These are phyloP conservation scores for Tulasnella sp. DNA, from an alignment of 768 basidiomycete species.

Conservation along the genomic window DNA sequence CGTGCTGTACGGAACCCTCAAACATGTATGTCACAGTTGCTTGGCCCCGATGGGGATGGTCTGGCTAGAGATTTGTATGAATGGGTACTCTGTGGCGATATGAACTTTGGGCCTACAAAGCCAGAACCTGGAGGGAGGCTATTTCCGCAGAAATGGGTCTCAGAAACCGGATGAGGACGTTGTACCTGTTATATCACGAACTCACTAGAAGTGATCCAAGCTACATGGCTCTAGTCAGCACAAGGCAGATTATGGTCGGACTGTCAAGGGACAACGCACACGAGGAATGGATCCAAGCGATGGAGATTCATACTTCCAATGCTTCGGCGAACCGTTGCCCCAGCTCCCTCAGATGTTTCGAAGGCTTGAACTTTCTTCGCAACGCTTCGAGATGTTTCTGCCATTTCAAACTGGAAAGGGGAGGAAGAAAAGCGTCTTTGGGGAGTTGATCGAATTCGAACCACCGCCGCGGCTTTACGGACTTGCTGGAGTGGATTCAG, in stretches of 20 bases:
- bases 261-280: slow-evolving; percentile 48
- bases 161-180: too few relatives aligned
- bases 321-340: slow-evolving; percentile 83
- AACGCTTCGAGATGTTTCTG: slow-evolving; percentile 55
- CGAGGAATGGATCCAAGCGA: slow-evolving; percentile 87
- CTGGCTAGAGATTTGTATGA: too few relatives aligned
- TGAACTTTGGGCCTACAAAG: too few relatives aligned
- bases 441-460: not conserved
- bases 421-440: not conserved
- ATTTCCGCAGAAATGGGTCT: too few relatives aligned
- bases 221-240: slow-evolving; percentile 22
- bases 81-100: too few relatives aligned
- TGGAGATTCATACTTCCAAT: slow-evolving; percentile 76
- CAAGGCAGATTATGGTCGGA: not conserved
- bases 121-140: too few relatives aligned
- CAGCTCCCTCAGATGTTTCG: slow-evolving; percentile 76
- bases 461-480: not conserved
- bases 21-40: slow-evolving; percentile 89
- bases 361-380: slow-evolving; percentile 75
- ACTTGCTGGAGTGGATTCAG: too few relatives aligned
- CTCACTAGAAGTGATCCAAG: slow-evolving; percentile 40
- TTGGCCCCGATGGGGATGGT: slow-evolving; percentile 64
- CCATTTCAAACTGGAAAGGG: not conserved
- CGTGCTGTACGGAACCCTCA: too few relatives aligned
- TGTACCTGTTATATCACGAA: too few relatives aligned